Base-by-base conservation (phyloP, 1,139 yeast species). In the Meyerozyma smithsonii region DNA sequence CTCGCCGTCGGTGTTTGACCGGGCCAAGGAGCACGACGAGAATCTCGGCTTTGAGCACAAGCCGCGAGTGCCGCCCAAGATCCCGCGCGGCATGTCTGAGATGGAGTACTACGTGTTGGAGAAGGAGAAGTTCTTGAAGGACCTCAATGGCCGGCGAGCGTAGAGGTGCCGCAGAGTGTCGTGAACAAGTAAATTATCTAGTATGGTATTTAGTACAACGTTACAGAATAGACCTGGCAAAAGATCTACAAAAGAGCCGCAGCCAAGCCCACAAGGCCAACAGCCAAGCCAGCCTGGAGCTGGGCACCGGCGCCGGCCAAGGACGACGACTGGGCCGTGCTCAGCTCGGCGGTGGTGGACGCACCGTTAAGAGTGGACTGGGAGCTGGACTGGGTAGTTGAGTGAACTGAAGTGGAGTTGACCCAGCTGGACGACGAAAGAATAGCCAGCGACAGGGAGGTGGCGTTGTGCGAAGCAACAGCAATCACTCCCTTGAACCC, bases 1-100 rank as follows among this genome's bases (percentile, higher is more conserved):
- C 41, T 66, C 73, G 3, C 76, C 76, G 1, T 62, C 70, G 18
- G 59, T 70, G 3, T 71, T 70, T 45, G 57, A 49, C 40, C 41
- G 58, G 10, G 51, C 49, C 36, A 48, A 37, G 52, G 28, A 20
- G 10, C 38, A 54, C 35, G 59, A 58, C 38, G 65, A 59, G 35
- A 61, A 61, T 36, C 33, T 37, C 19, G 61, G 60, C 21, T 54
- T 48, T 33, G 60, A 55, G 35, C 54, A 54, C 52, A 38, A 72
- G 38, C 79, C 80, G 0, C 53, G 52, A 16, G 71, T 74, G 2
- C 81, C 81, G 2, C 79, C 80, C 2, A 75, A 74, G 52, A 67
- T 75, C n/a, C 81, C 81, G 0, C 51, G 61, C 28, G 81, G 81
- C 0, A 54, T 76, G 48, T 58, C 64, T 4, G 72, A 72, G 26